Percentiles rank a stretch among this genome's conserved stretches.
Evolutionary conservation across 192 early-diverging fungal species (phyloP).

Genomic region (Coemansia sp.): DNA sequence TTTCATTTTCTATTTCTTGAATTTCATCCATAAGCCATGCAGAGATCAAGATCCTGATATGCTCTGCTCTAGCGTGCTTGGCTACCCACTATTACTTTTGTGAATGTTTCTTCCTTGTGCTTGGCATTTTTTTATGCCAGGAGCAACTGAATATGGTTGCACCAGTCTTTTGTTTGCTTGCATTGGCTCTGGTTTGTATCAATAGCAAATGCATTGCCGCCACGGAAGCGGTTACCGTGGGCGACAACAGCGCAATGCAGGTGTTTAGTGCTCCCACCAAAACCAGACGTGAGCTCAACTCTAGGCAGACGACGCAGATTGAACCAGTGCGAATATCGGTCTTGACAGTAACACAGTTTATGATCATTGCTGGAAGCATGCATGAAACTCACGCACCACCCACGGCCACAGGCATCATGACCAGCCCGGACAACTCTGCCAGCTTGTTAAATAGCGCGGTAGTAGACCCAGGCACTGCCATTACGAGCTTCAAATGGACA

Average conservation of each 20-base stretch:
- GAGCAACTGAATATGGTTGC: neutral
- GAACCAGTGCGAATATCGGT: slow-evolving; percentile 1
- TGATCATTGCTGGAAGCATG: neutral
- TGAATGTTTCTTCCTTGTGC: neutral
- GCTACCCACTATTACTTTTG: neutral
- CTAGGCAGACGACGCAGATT: neutral
- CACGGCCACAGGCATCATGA: neutral
- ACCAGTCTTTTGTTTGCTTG: neutral
- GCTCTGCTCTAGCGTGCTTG: neutral
- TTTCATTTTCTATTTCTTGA: too few relatives aligned
- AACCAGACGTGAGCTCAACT: neutral
- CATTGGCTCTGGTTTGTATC: neutral
- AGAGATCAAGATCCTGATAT: neutral
- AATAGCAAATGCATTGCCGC: neutral
- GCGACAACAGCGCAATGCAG: neutral
- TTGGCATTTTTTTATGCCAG: neutral
- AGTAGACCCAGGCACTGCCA: neutral
- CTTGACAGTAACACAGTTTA: slow-evolving; percentile 9
- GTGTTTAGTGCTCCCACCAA: neutral
- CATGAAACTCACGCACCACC: neutral
- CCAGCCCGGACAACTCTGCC: neutral
- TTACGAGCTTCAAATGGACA: neutral
- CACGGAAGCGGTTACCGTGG: neutral
- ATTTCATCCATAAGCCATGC: neutral
- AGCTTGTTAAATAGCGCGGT: neutral